phyloP scores from a whole-genome alignment of 371 early-diverging fungal genomes.

The Mortierella sp. region DNA sequence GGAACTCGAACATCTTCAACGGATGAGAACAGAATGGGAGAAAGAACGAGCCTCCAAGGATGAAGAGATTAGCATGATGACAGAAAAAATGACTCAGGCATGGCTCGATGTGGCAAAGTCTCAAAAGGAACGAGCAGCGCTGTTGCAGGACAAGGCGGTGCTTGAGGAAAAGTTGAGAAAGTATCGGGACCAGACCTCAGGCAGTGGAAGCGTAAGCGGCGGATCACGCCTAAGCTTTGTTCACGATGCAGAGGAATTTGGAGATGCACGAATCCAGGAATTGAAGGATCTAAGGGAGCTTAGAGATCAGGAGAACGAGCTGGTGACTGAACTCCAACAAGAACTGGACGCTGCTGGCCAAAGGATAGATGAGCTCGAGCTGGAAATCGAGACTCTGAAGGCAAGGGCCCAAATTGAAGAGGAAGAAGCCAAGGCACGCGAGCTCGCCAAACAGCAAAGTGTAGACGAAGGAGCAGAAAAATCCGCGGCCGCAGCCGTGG shows the following conservation, averaged over 20 bases:
- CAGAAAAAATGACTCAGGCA: slow-evolving; percentile 49
- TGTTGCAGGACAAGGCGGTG: slow-evolving; percentile 23
- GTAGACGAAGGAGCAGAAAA: slow-evolving; percentile 15
- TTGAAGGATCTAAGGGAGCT: slow-evolving; percentile 5
- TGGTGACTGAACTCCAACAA: slow-evolving; percentile 16
- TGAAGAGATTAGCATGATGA: slow-evolving; percentile 40
- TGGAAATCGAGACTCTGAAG: slow-evolving; percentile 7
- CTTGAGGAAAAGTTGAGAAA: slow-evolving; percentile 14
- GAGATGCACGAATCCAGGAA: slow-evolving; percentile 1
- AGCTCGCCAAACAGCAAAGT: not conserved
- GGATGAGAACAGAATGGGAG: slow-evolving; percentile 40
- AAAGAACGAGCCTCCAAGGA: slow-evolving; percentile 39
- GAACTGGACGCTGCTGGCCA: slow-evolving; percentile 26
- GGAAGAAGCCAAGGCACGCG: not conserved
- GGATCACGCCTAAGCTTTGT: too few relatives aligned
- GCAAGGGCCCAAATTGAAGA: slow-evolving; percentile 17
- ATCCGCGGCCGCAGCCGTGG: slow-evolving; percentile 15
- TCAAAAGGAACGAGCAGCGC: slow-evolving; percentile 35
- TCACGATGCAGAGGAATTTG: too few relatives aligned
- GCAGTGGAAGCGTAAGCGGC: too few relatives aligned
- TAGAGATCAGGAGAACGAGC: slow-evolving; percentile 15
- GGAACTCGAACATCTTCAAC: slow-evolving; percentile 41
- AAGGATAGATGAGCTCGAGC: slow-evolving; percentile 14
- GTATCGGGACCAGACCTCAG: too few relatives aligned
- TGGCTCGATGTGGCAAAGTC: slow-evolving; percentile 40